Conservation (phyloP, 306 rosid genomes). For the Begonia fuchsioides region DNA sequence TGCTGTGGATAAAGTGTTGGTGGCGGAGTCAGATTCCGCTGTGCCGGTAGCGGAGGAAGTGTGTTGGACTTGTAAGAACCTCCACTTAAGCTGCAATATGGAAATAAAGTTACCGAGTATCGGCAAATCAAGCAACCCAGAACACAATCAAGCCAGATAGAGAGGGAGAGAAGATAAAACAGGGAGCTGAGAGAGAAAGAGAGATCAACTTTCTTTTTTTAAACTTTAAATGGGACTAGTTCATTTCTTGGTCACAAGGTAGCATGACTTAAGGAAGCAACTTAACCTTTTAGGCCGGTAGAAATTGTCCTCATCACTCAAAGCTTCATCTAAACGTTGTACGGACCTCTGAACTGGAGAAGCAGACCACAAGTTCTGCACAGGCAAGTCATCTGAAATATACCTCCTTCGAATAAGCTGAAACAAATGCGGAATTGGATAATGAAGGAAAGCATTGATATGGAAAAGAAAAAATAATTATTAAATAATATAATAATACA, state of each 20-base stretch:
- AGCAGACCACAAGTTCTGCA: constrained; percentile 50
- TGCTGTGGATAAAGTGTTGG: constrained; percentile 97
- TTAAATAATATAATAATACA: constrained; percentile 13
- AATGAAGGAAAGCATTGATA: no score
- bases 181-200: background rate
- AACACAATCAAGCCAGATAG: background rate
- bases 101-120: background rate
- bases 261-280: constrained; percentile 1
- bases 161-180: background rate
- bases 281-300: constrained; percentile 41
- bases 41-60: constrained; percentile 95
- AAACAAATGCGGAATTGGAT: background rate
- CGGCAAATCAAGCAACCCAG: background rate
- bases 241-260: background rate
- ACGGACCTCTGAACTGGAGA: constrained; percentile 41
- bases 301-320: constrained; percentile 48
- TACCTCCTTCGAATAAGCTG: constrained; percentile 92
- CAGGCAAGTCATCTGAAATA: constrained; percentile 67
- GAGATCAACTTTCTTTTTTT: background rate
- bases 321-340: constrained; percentile 59
- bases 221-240: no score
- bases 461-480: no score
- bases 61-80: constrained; percentile 62
- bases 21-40: constrained; percentile 84
- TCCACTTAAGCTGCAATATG: constrained; percentile 24